Conservation (phyloP, 1,284 basidiomycete species). For the Trametes versicolor region DNA sequence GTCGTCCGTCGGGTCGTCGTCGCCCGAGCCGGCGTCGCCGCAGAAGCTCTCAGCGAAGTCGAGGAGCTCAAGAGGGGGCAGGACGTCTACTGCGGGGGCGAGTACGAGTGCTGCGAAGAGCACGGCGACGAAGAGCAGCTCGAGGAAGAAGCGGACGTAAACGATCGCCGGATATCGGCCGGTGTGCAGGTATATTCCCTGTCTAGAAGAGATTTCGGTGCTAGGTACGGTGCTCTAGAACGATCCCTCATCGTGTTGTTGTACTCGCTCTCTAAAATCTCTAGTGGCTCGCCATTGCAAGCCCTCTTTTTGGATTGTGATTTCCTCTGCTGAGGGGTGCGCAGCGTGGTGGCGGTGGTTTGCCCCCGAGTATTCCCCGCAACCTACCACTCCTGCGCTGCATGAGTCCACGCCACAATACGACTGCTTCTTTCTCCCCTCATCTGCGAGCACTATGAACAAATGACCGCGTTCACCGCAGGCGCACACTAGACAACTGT, state of each 20-base stretch:
- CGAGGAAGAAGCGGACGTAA: slow-evolving; percentile 34
- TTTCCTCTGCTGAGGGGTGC: no score
- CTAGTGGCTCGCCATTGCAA: not conserved
- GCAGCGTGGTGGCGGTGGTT: no score
- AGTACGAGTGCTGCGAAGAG: slow-evolving; percentile 20
- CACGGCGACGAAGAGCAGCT: slow-evolving; percentile 2
- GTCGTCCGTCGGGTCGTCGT: slow-evolving; percentile 39
- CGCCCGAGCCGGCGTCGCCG: slow-evolving; percentile 41
- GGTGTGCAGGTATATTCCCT: not conserved
- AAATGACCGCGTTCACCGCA: no score
- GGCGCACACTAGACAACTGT: no score
- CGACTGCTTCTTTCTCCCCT: no score
- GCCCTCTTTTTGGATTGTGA: no score
- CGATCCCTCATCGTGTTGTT: not conserved
- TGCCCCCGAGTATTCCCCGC: no score
- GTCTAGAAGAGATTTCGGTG: not conserved
- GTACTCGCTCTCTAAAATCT: slow-evolving; percentile 10
- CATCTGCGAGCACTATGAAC: no score
- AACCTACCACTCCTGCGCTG: no score
- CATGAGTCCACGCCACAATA: no score
- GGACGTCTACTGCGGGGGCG: slow-evolving; percentile 16
- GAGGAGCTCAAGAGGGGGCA: slow-evolving; percentile 18
- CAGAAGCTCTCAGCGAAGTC: slow-evolving; percentile 35
- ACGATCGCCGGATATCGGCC: not conserved
- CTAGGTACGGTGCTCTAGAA: not conserved